A percentile compares a stretch with the other conserved stretches of the same genome.
Evolutionary conservation across 768 basidiomycete species (phyloP).

Genomic region (Zangia roseola): DNA sequence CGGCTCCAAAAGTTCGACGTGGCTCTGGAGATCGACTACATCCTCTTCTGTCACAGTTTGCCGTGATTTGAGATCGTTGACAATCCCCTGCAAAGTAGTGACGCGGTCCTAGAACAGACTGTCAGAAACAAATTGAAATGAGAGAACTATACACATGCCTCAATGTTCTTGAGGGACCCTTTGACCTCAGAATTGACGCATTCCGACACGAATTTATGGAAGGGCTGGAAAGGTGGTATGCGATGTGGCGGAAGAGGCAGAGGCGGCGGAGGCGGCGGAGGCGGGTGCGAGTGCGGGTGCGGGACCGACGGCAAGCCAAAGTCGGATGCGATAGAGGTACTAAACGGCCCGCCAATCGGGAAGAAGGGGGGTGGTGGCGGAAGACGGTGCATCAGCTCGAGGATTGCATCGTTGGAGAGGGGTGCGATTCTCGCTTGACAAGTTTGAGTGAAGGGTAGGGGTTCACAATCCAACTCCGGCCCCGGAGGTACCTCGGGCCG

Average conservation of each 20-base stretch:
- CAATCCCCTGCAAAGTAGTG: conserved; percentile 15
- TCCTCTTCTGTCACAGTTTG: conserved; percentile 30
- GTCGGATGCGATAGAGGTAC: conserved; percentile 16
- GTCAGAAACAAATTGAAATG: neutral
- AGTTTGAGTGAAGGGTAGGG: neutral
- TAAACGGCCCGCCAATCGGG: conserved; percentile 17
- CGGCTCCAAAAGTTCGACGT: conserved; percentile 39
- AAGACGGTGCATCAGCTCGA: conserved; percentile 19
- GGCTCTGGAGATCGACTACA: conserved; percentile 32
- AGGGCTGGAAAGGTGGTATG: conserved; percentile 11
- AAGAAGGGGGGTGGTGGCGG: conserved; percentile 19
- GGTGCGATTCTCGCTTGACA: conserved; percentile 15
- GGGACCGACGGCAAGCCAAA: conserved; percentile 20
- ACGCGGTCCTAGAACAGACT: conserved; percentile 23
- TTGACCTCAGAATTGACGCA: conserved; percentile 23
- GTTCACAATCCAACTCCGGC: conserved; percentile 2
- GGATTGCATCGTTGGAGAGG: conserved; percentile 6
- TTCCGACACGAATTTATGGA: conserved; percentile 18
- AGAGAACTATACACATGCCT: conserved; percentile 11
- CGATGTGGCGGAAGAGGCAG: conserved; percentile 5
- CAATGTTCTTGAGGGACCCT: conserved; percentile 19
- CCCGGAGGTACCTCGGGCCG: conserved; percentile 8
- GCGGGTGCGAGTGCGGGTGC: no score
- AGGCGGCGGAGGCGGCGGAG: conserved; percentile 2
- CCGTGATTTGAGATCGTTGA: conserved; percentile 22